Conservation (phyloP, 192 early-diverging fungal species). For the Entophlyctis helioformis region DNA sequence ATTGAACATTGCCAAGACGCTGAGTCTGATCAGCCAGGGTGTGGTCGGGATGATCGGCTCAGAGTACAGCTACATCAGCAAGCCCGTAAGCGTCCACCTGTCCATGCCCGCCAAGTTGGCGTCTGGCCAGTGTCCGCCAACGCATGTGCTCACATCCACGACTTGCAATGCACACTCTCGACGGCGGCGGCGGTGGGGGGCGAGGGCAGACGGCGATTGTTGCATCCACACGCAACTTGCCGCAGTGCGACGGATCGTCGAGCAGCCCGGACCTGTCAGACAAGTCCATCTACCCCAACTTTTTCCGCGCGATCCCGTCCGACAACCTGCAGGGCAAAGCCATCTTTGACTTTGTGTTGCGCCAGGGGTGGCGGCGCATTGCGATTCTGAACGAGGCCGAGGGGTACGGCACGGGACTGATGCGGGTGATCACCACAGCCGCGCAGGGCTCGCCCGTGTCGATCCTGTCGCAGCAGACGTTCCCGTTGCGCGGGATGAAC, state of each 20-base stretch:
- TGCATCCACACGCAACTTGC: no score
- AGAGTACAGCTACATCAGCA: no score
- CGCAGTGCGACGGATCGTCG: slow-evolving; percentile 23
- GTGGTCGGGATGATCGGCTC: no score
- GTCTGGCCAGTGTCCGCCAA: no score
- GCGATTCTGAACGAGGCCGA: slow-evolving; percentile 6
- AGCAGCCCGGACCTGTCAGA: slow-evolving; percentile 7
- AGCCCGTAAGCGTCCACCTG: no score
- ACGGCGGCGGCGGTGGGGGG: no score
- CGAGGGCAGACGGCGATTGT: no score
- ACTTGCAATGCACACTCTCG: no score
- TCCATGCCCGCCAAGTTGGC: no score
- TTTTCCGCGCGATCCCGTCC: slow-evolving; percentile 20
- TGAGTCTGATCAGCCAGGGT: no score
- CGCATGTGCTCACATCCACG: no score
- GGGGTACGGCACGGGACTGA: slow-evolving; percentile 4
- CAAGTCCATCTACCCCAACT: slow-evolving; percentile 18
- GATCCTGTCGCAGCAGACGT: slow-evolving; percentile 1
- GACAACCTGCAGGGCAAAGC: slow-evolving; percentile 16
- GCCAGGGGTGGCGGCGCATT: slow-evolving; percentile 5
- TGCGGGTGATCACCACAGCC: neutral
- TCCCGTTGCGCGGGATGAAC: neutral
- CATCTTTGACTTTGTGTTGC: slow-evolving; percentile 7
- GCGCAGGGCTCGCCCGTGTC: neutral
- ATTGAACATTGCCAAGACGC: no score